Base-by-base conservation (phyloP, 2,329 filamentous ascomycete species). In the Westerdykella aurantiaca region DNA sequence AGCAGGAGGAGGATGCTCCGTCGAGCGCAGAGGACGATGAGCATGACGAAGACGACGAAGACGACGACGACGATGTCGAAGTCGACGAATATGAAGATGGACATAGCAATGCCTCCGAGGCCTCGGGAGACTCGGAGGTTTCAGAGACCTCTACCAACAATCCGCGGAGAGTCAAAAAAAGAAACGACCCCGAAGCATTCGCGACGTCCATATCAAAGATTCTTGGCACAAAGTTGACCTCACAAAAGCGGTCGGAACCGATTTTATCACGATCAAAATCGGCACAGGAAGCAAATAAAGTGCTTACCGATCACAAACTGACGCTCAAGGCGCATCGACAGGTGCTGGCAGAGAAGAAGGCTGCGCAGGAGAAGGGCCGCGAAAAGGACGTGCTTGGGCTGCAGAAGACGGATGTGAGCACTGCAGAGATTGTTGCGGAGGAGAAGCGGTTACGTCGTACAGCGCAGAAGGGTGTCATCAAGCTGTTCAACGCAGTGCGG, bases 191-290 rank as follows among this genome's bases (percentile, higher is more conserved):
- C 2, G 75, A 78, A 51, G 89, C 88, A 41, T 97, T 98, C 67
- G 88, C 91, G 18, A 95, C 85, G 1, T 95, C 89, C 40, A 88
- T 98, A 58, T 85, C 86, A 55, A 95, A 93, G 69, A 96, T 98
- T 64, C 78, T 98, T 37, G 83, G 82, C 44, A 91, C 88, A 5
- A 97, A 97, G 70, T 77, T 97, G 9, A 85, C 89, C 1, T 82
- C 80, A 6, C 79, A 85, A 25, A 88, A 88, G 63, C 85, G 90
- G 18, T 77, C 83, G 43, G 93, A 98, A 64, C 93, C 93, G 0
- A 87, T 98, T n/a, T 77, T 98, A 3, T 84, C 90, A 5, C 85
- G 93, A 58, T 91, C 85, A 64, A 82, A 80, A 48, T 78, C 79
- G 10, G 89, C 89, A 1, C 79, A 82, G 12, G 79, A 87, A 47